Percentiles rank a stretch among this genome's conserved stretches.
Evolutionary conservation across 139 green algal genomes (phyloP).

Genomic region (Trebouxia sp.): DNA sequence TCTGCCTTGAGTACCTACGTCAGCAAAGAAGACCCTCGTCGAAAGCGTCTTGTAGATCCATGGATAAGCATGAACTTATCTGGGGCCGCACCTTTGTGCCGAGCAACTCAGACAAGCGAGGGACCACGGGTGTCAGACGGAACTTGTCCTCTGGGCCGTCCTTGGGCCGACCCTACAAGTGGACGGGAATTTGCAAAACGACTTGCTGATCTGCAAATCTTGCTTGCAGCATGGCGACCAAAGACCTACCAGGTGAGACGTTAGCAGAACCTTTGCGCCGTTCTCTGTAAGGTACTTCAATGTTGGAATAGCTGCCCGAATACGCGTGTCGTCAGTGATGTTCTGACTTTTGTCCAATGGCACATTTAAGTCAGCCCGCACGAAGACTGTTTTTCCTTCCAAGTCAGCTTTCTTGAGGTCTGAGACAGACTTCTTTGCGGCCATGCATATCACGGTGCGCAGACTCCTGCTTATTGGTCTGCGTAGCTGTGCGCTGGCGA

Average conservation of each 20-base stretch:
- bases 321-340: conserved; percentile 98
- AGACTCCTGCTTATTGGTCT: not conserved
- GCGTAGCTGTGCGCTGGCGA: not conserved
- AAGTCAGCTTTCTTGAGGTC: conserved; percentile 92
- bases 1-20: conserved; percentile 86
- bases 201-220: not conserved
- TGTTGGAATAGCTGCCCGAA: conserved; percentile 95
- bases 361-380: conserved; percentile 97
- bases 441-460: conserved; percentile 23
- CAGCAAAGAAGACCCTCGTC: not conserved
- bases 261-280: conserved; percentile 97
- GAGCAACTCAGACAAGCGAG: conserved; percentile 88
- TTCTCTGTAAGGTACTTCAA: conserved; percentile 95
- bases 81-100: conserved; percentile 62
- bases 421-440: conserved; percentile 88
- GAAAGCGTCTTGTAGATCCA: not conserved
- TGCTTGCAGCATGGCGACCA: not conserved
- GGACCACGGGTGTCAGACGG: conserved; percentile 60
- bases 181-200: not conserved
- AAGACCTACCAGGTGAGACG: conserved; percentile 88
- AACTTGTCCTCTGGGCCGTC: conserved; percentile 95
- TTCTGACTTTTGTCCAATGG: conserved; percentile 90
- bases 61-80: conserved; percentile 9
- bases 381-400: conserved; percentile 90
- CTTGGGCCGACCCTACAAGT: conserved; percentile 89